Evolutionary conservation across 148 eudicot genomes (phyloP).

Genomic region (Nepenthes gracilis): DNA sequence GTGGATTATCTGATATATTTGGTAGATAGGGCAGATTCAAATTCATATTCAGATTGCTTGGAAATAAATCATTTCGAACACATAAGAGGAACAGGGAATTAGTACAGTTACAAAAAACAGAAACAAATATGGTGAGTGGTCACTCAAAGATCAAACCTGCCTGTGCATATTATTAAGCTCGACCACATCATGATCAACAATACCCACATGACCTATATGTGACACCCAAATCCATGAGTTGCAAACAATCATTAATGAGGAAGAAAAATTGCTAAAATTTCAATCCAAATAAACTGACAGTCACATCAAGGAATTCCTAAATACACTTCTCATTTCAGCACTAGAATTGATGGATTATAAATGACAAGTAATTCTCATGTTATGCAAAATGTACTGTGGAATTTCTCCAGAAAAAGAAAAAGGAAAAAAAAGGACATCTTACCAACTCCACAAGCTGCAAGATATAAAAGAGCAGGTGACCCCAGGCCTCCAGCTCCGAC

Average conservation of each 20-base stretch:
- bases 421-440: slow-evolving; percentile 2
- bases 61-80: no score
- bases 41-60: not conserved
- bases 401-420: not conserved
- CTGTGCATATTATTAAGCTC: slow-evolving; percentile 98
- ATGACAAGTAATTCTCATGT: not conserved
- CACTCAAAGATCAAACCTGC: slow-evolving; percentile 45
- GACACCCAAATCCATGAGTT: not conserved
- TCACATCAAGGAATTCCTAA: no score
- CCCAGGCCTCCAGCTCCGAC: slow-evolving; percentile 99
- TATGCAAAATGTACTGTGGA: not conserved
- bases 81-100: not conserved
- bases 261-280: not conserved
- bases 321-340: not conserved
- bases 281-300: not conserved
- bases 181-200: slow-evolving; percentile 96
- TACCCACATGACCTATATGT: slow-evolving; percentile 70
- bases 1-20: slow-evolving; percentile 61
- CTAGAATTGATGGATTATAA: not conserved
- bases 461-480: slow-evolving; percentile 87
- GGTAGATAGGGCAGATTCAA: not conserved
- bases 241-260: not conserved
- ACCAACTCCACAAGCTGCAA: slow-evolving; percentile 97
- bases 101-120: not conserved
- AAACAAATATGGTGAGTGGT: not conserved